These are phyloP conservation scores for Salix koriyanagi DNA, from an alignment of 345 rosid genomes.

Conservation along the genomic window DNA sequence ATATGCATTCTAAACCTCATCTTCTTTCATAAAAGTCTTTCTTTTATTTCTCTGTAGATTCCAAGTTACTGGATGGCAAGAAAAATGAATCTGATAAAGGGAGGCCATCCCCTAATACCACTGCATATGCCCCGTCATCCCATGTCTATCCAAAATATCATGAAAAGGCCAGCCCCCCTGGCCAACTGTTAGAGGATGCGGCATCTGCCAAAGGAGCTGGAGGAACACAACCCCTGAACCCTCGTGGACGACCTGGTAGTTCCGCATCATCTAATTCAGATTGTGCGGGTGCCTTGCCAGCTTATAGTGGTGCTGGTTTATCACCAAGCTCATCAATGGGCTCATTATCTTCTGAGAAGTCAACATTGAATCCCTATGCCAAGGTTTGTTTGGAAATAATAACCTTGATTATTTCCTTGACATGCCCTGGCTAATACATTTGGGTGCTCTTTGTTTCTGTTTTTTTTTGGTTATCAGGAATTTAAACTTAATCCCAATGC, in stretches of 20 bases:
- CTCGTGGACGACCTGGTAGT: conserved; percentile 51
- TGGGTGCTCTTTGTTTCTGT: neutral
- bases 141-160: conserved; percentile 31
- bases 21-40: neutral
- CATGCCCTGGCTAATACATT: neutral
- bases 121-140: conserved; percentile 26
- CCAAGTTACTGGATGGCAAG: conserved; percentile 25
- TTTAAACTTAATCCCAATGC: conserved; percentile 92
- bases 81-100: conserved; percentile 40
- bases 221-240: conserved; percentile 36
- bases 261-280: conserved; percentile 65
- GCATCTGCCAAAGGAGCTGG: conserved; percentile 36
- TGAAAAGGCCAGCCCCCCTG: conserved; percentile 40
- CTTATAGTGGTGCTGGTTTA: conserved; percentile 50
- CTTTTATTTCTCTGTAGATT: conserved; percentile 29
- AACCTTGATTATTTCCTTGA: too few relatives aligned
- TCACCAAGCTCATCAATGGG: conserved; percentile 85
- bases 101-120: conserved; percentile 30
- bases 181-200: conserved; percentile 38
- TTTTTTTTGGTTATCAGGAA: conserved; percentile 49
- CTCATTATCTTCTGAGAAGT: conserved; percentile 71
- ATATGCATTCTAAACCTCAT: neutral
- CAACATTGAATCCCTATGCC: conserved; percentile 72
- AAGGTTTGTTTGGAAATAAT: conserved; percentile 46
- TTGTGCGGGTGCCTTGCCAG: conserved; percentile 30